These are phyloP conservation scores for Peronospora farinosa DNA, from an alignment of 352 stramenopile genomes.

Conservation along the genomic window DNA sequence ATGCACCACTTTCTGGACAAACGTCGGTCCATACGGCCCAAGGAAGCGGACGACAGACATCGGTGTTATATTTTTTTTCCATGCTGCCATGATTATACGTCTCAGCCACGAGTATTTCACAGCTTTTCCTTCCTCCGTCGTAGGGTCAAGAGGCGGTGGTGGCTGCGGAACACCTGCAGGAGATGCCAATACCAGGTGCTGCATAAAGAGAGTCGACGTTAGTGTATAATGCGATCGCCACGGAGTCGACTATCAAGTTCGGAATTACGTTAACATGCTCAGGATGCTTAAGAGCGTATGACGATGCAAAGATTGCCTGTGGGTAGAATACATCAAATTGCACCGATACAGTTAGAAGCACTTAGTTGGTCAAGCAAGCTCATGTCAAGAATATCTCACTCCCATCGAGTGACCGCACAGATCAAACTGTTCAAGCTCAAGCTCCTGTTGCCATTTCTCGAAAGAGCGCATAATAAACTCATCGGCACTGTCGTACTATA, in stretches of 20 bases:
- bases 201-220: neutral
- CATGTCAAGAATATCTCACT: slow-evolving; percentile 22
- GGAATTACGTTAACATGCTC: slow-evolving; percentile 52
- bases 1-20: slow-evolving; percentile 63
- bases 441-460: slow-evolving; percentile 72
- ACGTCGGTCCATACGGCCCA: slow-evolving; percentile 68
- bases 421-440: slow-evolving; percentile 61
- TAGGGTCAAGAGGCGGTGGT: slow-evolving; percentile 39
- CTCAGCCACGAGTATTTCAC: slow-evolving; percentile 48
- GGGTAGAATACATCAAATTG: neutral
- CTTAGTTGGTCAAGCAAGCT: neutral
- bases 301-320: slow-evolving; percentile 80
- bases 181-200: slow-evolving; percentile 75
- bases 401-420: slow-evolving; percentile 81
- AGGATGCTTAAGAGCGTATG: slow-evolving; percentile 59
- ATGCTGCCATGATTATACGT: slow-evolving; percentile 44
- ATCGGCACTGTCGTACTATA: slow-evolving; percentile 71
- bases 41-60: slow-evolving; percentile 67
- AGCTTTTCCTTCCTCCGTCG: slow-evolving; percentile 31
- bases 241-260: neutral
- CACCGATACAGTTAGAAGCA: neutral
- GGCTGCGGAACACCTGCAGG: slow-evolving; percentile 58
- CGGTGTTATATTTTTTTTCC: slow-evolving; percentile 63
- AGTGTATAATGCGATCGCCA: neutral
- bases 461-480: slow-evolving; percentile 63